phyloP scores from a whole-genome alignment of 345 rosid genomes.

The Euphorbia peplus region DNA sequence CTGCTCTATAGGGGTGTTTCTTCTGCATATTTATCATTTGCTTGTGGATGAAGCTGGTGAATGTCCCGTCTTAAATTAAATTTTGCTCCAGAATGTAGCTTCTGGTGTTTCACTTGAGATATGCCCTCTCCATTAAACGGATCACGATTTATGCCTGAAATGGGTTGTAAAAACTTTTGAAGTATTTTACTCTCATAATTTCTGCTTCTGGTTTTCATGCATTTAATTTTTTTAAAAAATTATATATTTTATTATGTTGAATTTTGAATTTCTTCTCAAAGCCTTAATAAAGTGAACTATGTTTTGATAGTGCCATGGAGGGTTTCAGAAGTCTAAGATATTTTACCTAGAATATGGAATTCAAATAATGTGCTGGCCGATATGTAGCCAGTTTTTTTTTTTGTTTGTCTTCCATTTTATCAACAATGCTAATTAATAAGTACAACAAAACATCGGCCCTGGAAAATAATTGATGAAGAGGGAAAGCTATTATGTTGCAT shows the following conservation, averaged over 20 bases:
- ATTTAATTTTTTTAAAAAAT: no score
- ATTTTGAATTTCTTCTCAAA: background rate
- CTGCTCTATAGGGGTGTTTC: no score
- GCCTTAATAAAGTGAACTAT: background rate
- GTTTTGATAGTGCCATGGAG: background rate
- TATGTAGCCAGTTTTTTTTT: no score
- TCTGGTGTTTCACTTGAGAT: background rate
- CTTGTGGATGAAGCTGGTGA: background rate
- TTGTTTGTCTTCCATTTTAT: no score
- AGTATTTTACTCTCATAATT: background rate
- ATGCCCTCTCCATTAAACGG: no score
- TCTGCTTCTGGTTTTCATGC: background rate
- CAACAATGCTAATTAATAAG: no score
- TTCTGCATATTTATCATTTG: background rate
- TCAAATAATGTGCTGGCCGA: no score
- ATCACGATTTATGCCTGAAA: background rate
- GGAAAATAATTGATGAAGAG: no score
- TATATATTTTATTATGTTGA: background rate
- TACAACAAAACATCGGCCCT: no score
- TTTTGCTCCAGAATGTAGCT: background rate
- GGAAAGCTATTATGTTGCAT: no score
- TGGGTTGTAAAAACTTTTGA: background rate
- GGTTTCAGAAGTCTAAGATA: background rate
- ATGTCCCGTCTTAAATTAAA: background rate
- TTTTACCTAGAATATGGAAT: background rate